Evolutionary conservation across 2,329 filamentous ascomycete genomes (phyloP).

Genomic region (Aspergillus aculeatus): DNA sequence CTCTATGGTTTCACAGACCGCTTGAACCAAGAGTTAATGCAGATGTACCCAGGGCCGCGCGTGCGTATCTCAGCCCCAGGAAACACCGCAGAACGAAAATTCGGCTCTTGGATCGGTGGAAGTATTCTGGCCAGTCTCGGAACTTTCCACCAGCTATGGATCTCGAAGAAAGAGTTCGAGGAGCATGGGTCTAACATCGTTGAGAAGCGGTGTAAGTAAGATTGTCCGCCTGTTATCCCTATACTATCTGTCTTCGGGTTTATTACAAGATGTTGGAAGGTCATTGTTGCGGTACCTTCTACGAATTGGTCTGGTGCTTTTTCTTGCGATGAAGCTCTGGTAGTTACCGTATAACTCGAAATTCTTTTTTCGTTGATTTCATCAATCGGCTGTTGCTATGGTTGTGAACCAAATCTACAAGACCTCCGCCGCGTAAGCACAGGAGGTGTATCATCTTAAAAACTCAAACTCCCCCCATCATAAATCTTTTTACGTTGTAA

Average conservation of each 20-base stretch:
- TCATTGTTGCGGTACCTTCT: not conserved
- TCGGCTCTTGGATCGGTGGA: conserved; percentile 93
- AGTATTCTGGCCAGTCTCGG: conserved; percentile 94
- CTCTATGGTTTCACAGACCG: conserved; percentile 91
- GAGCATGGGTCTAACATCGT: conserved; percentile 89
- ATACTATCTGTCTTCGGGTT: not conserved
- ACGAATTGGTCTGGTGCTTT: not conserved
- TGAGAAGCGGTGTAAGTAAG: conserved; percentile 91
- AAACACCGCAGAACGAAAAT: conserved; percentile 82
- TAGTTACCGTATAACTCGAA: not conserved
- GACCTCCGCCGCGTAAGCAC: not conserved
- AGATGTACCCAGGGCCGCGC: conserved; percentile 78
- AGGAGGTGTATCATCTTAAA: not conserved
- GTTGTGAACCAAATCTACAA: not conserved
- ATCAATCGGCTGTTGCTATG: not conserved
- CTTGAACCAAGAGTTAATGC: conserved; percentile 76
- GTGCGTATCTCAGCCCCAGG: conserved; percentile 87
- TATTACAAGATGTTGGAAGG: not conserved
- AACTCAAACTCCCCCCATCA: not conserved
- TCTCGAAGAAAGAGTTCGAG: conserved; percentile 94
- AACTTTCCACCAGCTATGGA: conserved; percentile 99
- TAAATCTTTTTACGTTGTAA: not conserved
- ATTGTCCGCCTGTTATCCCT: not conserved
- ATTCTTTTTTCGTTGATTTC: not conserved
- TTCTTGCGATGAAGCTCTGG: not conserved